Evolutionary conservation across 768 basidiomycete genomes (phyloP), one percentile per base, ranked within the genome.

Genomic region (Pulveroboletus ravenelii): DNA sequence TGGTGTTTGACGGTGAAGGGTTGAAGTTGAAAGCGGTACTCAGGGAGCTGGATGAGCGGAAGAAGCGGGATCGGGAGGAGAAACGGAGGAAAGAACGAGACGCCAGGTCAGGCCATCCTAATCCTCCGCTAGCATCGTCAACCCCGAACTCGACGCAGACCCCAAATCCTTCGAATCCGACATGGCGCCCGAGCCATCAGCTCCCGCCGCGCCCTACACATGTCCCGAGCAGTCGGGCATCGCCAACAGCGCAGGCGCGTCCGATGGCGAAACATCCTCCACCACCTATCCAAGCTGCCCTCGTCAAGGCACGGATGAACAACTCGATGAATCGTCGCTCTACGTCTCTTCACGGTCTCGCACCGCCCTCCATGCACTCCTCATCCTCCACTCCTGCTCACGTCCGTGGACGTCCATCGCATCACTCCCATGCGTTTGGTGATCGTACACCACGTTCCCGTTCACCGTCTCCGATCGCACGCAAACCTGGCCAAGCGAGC

Each of bases 1-100:
- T 88, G 6, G 86, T 89, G 12, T 74, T 93, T 45, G 95, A 98
- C 65, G 82, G 81, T 0, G 85, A 92, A 52, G 84, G 86, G 5
- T 64, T 72, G 53, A 76, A 78, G 55, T 64, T 85, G 54, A 79
- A 78, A 50, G 82, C 82, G 8, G 81, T 88, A 18, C 67, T 87
- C 64, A 80, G 78, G 58, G 85, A 84, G 67, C 61, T 84, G 55
- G 81, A 87, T 15, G 72, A 73, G 30, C 66, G 69, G 29, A 67
- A 69, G 75, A 75, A 66, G 61, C 71, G 73, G 62, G 77, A 72
- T 45, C 56, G 72, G 66, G 74, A 76, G 55, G 73, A 69, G 64
- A 79, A 77, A 62, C 72, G 76, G 56, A 75, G 71, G 66, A 70
- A 70, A 52, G 70, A 70, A 45, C 63, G 65, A 56, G 63, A 61